Evolutionary conservation across 1,139 yeast genomes (phyloP).

Genomic region (Taiozyma sp.): DNA sequence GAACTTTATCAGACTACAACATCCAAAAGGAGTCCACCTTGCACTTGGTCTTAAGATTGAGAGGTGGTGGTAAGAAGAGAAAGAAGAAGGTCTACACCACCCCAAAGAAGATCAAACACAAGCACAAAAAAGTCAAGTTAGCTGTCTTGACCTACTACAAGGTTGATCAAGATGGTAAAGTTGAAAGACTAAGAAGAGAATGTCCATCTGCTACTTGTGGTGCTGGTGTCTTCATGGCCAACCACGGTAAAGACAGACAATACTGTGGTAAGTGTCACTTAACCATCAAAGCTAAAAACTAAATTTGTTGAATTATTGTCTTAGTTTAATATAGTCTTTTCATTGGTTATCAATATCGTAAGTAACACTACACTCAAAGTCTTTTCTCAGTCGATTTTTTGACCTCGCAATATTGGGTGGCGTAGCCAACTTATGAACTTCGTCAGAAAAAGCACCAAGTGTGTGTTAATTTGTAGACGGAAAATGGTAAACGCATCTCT

Average conservation of each 20-base stretch:
- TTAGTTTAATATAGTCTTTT: background rate
- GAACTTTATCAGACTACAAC: constrained; percentile 99
- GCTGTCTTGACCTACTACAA: constrained; percentile 99
- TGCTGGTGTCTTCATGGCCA: constrained; percentile 99
- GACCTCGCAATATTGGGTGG: no score
- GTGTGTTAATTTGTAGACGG: no score
- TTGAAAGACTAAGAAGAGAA: constrained; percentile 98
- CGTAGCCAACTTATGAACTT: no score
- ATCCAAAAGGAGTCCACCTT: constrained; percentile 99
- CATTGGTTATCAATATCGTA: background rate
- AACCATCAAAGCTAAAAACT: constrained; percentile 58
- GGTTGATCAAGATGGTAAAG: constrained; percentile 98
- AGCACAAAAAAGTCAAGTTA: constrained; percentile 98
- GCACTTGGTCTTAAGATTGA: constrained; percentile 96
- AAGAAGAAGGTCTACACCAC: constrained; percentile 99
- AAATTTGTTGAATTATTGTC: constrained; percentile 6
- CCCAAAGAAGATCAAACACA: constrained; percentile 99
- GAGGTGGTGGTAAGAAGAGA: constrained; percentile 99
- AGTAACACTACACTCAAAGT: no score
- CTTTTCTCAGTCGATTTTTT: no score
- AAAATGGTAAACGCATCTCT: no score
- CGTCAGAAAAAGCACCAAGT: no score
- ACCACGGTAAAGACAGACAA: constrained; percentile 92
- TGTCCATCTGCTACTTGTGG: constrained; percentile 94
- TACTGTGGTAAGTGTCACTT: constrained; percentile 99